Evolutionary conservation across 805 yeast genomes (phyloP).

Genomic region (Cyberlindnera xishuangbannaensis): DNA sequence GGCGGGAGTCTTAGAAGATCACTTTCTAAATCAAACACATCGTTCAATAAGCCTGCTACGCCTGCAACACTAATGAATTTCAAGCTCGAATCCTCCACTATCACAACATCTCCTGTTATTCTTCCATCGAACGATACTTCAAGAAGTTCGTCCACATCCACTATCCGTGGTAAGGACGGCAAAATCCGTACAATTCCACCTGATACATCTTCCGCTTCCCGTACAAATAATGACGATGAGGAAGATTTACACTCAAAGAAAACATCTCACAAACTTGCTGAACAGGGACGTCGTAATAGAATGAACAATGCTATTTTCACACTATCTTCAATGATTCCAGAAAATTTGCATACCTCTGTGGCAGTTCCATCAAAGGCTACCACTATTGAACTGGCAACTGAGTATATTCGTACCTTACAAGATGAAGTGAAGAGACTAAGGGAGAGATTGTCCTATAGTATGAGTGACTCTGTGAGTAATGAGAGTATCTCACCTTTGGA

Average conservation of each 20-base stretch:
- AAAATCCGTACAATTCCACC: constrained; percentile 4
- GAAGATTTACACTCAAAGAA: constrained; percentile 22
- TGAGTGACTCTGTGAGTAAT: constrained; percentile 17
- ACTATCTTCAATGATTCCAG: constrained; percentile 62
- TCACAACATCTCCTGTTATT: constrained; percentile 17
- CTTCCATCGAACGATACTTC: constrained; percentile 18
- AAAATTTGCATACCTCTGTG: constrained; percentile 44
- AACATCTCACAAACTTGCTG: constrained; percentile 78
- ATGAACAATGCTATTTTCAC: constrained; percentile 85
- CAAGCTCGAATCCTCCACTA: constrained; percentile 13
- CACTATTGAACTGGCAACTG: constrained; percentile 84
- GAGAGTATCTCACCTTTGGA: constrained; percentile 28
- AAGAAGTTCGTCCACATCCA: constrained; percentile 13
- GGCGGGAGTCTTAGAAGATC: constrained; percentile 17
- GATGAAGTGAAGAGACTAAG: constrained; percentile 27
- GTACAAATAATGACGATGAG: constrained; percentile 12
- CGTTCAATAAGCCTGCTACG: constrained; percentile 24
- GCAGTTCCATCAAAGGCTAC: constrained; percentile 85
- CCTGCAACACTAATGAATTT: constrained; percentile 25
- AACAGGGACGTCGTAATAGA: constrained; percentile 91
- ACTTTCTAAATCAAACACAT: constrained; percentile 12
- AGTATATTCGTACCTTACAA: constrained; percentile 50
- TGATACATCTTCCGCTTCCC: constrained; percentile 7
- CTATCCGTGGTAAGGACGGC: constrained; percentile 3
- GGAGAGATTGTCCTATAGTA: constrained; percentile 9